Evolutionary conservation across 352 stramenopile species (phyloP), one percentile per base, ranked within the genome.

Genomic region (Albugo candida): DNA sequence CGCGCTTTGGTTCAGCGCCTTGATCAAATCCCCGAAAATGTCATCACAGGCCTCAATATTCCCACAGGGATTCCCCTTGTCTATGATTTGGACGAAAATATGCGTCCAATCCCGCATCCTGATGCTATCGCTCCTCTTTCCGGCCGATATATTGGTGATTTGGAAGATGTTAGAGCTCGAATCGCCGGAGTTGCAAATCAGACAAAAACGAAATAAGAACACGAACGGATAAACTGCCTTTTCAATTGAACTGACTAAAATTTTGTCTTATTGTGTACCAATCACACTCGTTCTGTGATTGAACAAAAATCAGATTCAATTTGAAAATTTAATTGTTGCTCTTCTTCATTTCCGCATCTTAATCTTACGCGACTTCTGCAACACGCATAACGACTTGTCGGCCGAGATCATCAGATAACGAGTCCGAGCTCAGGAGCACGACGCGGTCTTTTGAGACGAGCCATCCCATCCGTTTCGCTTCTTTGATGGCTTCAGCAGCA

Each of bases 1-100:
- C 87, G 96, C 51, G 95, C 96, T 12, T 72, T 99, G 35, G 93
- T 99, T 5, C 98, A 98, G 73, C 88, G 98, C 65, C 72, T 99
- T 51, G 96, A 99, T 64, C 77, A 86, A 59, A 99, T 99, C 63
- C 73, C 79, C 16, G 85, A 97, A 58, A 87, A 97, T 59, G 81
- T 82, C 13, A 99, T 99, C 76, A 85, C 80, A 45, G 89, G 92
- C 31, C 75, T 99, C 41, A 97, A 98, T 75, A 97, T 98, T 61
- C 92, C 85, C 17, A 97, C 92, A 13, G 94, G 86, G 34, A 83
- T 94, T 41, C 94, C 94, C 20, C 73, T 98, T 27, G 81, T 98
- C 53, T 98, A 96, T 74, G 85, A 98, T 61, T 58, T 99, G 52
- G 95, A 99, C 67, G 93, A 97, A 51, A 86, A 98, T 71, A 71